Base-by-base conservation (phyloP, 129 eudicot species). In the Smallanthus sonchifolius region DNA sequence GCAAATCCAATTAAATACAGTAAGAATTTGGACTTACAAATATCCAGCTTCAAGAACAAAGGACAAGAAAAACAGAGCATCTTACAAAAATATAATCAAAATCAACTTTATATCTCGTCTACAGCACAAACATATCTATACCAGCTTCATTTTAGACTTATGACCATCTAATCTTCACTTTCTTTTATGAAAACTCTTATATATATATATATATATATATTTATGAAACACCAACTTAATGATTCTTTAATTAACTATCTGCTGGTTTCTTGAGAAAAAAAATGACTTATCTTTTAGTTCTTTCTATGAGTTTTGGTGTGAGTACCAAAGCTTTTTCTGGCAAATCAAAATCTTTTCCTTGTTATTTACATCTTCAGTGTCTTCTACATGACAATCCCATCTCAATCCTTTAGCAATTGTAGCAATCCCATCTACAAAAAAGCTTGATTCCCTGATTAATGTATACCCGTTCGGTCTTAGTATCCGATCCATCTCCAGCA, bases 401-500 rank as follows among this genome's bases (percentile, higher is more conserved):
- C 84, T 94, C 85, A 94, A 61, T 6, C 88, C 98, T 75, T 88
- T 88, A 0, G 91, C 91, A 11, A 88, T 70, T 2, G 83, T 85
- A 7, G 83, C 86, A 44, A 94, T 77, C 3, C 87, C 88, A 36
- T 94, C 89, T 8, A 86, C 77, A 24, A 80, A 88, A 62, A 84
- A 86, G 78, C 83, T 85, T 0, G 96, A 82, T 63, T 94, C 98
- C 28, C 97, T 86, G 49, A 94, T 88, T 10, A 94, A 83, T 30
- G 89, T 89, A 55, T 88, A 91, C 49, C 96, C 98, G 3, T 80
- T 78, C 6, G 98, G 98, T 68, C 97, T 83, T 68, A 94, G 82
- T 75, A 94, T 90, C 52, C 97, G 69, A 73, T 94, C 98, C 98
- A 94, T 94, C 77, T 94, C 98, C 81, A 94, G 76, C 52, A 94